phyloP scores from a whole-genome alignment of 257 asterid species.

The Galeopsis tetrahit region DNA sequence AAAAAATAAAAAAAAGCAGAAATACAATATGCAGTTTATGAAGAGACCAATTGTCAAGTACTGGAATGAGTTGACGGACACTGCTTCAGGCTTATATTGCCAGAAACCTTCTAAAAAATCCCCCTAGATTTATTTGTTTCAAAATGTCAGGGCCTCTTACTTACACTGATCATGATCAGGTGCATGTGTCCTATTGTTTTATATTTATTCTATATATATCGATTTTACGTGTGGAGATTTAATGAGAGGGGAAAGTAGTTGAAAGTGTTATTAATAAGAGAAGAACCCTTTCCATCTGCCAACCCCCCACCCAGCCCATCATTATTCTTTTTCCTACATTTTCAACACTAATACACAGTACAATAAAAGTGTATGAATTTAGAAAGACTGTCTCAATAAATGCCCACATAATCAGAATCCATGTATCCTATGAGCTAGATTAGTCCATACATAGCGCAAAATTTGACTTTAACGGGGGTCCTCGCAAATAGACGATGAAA shows the following conservation, averaged over 20 bases:
- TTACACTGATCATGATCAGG: too few species aligned
- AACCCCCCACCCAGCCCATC: constrained; percentile 4
- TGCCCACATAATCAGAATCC: neutral
- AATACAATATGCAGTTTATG: too few species aligned
- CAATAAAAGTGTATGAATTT: neutral
- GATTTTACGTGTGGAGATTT: constrained; percentile 5
- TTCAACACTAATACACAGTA: neutral
- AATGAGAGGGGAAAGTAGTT: constrained; percentile 21
- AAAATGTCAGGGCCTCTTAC: neutral
- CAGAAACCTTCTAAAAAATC: neutral
- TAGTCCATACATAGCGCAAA: too few species aligned
- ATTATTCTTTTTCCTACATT: constrained; percentile 1
- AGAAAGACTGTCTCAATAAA: neutral
- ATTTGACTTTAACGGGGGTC: too few species aligned
- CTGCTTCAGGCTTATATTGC: neutral
- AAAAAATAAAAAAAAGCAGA: too few species aligned
- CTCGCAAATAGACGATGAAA: too few species aligned
- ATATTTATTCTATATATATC: too few species aligned
- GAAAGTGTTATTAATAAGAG: constrained; percentile 9
- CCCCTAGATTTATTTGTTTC: neutral
- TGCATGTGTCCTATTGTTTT: neutral
- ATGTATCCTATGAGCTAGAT: too few species aligned
- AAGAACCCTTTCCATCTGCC: constrained; percentile 4
- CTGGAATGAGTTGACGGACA: neutral
- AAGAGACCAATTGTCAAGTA: neutral